Evolutionary conservation across 2,329 filamentous ascomycete genomes (phyloP).

Genomic region (Ascochyta koolunga): DNA sequence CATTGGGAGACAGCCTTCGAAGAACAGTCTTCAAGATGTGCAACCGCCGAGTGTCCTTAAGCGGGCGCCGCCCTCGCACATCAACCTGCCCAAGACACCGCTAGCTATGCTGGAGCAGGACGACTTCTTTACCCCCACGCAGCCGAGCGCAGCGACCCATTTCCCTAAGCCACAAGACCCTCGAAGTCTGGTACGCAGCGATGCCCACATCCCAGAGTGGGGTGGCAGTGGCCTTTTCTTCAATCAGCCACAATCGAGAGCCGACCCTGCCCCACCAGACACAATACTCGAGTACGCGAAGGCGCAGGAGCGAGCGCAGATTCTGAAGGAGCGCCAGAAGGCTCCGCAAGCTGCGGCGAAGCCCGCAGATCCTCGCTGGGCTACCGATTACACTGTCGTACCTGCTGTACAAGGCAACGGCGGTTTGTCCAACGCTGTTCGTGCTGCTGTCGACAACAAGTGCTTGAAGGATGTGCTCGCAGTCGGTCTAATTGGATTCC

Average conservation of each 20-base stretch:
- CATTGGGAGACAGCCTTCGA: constrained; percentile 57
- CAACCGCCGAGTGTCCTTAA: constrained; percentile 49
- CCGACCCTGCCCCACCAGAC: constrained; percentile 74
- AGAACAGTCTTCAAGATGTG: constrained; percentile 34
- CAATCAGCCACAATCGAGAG: constrained; percentile 80
- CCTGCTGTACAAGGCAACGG: constrained; percentile 91
- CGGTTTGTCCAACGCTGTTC: constrained; percentile 85
- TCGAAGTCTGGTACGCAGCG: constrained; percentile 68
- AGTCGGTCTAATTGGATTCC: constrained; percentile 93
- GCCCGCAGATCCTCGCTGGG: constrained; percentile 57
- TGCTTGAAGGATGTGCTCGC: constrained; percentile 78
- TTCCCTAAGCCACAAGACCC: constrained; percentile 58
- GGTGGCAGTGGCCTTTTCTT: constrained; percentile 65
- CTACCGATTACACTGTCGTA: constrained; percentile 82
- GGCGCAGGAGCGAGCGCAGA: constrained; percentile 47
- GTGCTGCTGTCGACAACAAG: constrained; percentile 74
- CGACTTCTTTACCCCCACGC: constrained; percentile 54
- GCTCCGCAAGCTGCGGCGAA: constrained; percentile 27
- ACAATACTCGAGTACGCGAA: constrained; percentile 74
- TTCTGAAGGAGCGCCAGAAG: constrained; percentile 32
- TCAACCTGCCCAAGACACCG: constrained; percentile 50
- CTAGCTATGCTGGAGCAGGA: constrained; percentile 46
- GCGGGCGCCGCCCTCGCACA: constrained; percentile 35
- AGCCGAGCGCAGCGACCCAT: constrained; percentile 57
- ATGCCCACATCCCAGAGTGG: constrained; percentile 79